These are phyloP conservation scores for Acanthamoeba rhysodes DNA, from an alignment of 208 protist genomes.

Conservation along the genomic window DNA sequence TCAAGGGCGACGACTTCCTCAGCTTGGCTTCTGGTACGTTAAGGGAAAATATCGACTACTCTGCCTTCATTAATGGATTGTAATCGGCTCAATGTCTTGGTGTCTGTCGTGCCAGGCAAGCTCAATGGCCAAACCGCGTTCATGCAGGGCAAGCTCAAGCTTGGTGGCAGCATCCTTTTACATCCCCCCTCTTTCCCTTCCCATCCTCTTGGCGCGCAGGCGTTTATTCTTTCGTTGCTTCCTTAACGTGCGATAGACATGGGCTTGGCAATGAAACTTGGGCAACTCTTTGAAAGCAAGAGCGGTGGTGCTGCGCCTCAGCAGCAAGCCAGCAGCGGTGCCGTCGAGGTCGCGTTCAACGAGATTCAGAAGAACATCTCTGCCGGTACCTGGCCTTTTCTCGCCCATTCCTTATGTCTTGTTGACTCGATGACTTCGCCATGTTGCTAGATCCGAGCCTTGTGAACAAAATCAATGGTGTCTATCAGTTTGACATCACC, in stretches of 20 bases:
- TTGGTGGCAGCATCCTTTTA: slow-evolving; percentile 32
- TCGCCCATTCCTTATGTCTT: too few relatives aligned
- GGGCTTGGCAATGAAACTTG: slow-evolving; percentile 83
- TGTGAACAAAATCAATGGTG: slow-evolving; percentile 78
- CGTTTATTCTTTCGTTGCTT: background rate
- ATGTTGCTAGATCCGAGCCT: slow-evolving; percentile 66
- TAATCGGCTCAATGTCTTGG: too few relatives aligned
- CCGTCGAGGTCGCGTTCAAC: background rate
- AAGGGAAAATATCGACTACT: too few relatives aligned
- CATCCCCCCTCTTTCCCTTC: background rate
- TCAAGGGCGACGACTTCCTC: slow-evolving; percentile 37
- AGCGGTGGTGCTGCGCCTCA: background rate
- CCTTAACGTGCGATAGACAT: slow-evolving; percentile 72
- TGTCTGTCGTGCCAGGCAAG: slow-evolving; percentile 73
- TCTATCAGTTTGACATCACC: slow-evolving; percentile 79
- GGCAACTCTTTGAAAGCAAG: slow-evolving; percentile 67
- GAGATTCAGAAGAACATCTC: slow-evolving; percentile 57
- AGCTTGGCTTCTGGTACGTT: background rate
- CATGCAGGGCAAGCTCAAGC: slow-evolving; percentile 81
- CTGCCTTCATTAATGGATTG: too few relatives aligned
- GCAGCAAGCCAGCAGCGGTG: background rate
- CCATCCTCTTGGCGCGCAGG: background rate
- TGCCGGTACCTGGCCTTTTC: background rate
- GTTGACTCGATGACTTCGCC: too few relatives aligned
- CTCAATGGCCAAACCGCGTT: slow-evolving; percentile 80